Conservation (phyloP, 2,329 filamentous ascomycete genomes). For the Diaporthe caulivora region DNA sequence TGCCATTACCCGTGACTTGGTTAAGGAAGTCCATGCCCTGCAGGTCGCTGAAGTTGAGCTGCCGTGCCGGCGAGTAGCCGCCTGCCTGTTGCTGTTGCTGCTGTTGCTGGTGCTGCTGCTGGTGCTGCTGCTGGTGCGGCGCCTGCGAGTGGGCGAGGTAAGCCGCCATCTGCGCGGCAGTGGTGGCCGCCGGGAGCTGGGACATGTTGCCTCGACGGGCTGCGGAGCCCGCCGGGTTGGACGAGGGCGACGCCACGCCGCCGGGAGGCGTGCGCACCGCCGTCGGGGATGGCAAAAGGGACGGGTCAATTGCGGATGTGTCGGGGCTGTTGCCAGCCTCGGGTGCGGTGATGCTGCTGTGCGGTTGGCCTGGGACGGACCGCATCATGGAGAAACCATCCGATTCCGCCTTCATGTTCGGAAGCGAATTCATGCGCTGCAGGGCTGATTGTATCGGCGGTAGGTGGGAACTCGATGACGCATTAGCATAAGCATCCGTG, state of each 20-base stretch:
- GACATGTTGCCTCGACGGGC: conserved; percentile 45
- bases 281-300: conserved; percentile 60
- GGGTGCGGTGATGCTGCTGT: conserved; percentile 53
- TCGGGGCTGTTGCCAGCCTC: conserved; percentile 46
- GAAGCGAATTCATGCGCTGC: conserved; percentile 46
- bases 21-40: conserved; percentile 66
- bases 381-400: conserved; percentile 55
- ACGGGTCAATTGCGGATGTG: conserved; percentile 56
- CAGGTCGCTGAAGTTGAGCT: conserved; percentile 59
- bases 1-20: conserved; percentile 49
- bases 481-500: conserved; percentile 50
- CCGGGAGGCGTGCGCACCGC: conserved; percentile 52
- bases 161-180: conserved; percentile 35
- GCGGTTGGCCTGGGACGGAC: conserved; percentile 54
- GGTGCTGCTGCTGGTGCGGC: conserved; percentile 42
- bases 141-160: conserved; percentile 33
- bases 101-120: conserved; percentile 51
- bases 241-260: conserved; percentile 43
- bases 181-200: conserved; percentile 45
- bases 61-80: conserved; percentile 41
- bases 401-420: conserved; percentile 53
- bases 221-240: conserved; percentile 41
- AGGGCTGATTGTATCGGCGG: conserved; percentile 48
- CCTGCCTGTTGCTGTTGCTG: conserved; percentile 49
- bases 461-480: conserved; percentile 57